Percentiles rank a stretch among this genome's conserved stretches.
Conservation (phyloP, 768 basidiomycete species). For the Porpolomopsis calyptriformis region DNA sequence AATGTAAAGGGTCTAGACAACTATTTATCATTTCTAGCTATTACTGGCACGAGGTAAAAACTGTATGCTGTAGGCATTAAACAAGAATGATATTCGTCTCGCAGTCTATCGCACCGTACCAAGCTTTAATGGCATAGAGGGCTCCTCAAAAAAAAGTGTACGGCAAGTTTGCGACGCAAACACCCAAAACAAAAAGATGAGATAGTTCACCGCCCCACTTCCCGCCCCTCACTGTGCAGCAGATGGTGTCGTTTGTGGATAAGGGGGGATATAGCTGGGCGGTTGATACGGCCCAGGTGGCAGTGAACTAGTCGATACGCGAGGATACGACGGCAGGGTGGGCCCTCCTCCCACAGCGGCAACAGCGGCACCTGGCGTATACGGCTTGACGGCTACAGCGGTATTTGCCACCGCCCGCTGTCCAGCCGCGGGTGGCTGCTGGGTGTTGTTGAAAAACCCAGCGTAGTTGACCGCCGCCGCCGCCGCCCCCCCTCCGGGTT, state of each 20-base stretch:
- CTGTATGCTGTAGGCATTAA: too few species aligned
- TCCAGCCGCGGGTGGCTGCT: conserved; percentile 19
- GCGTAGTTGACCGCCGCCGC: conserved; percentile 23
- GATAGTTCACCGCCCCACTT: not conserved
- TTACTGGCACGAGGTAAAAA: too few species aligned
- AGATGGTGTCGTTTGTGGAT: conserved; percentile 3
- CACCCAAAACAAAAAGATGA: not conserved
- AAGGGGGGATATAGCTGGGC: conserved; percentile 3
- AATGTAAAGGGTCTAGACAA: too few species aligned
- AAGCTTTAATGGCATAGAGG: too few species aligned
- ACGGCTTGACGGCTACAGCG: conserved; percentile 19
- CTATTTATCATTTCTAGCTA: too few species aligned
- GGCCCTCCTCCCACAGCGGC: conserved; percentile 5
- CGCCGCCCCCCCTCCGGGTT: conserved; percentile 23
- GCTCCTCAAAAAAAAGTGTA: too few species aligned
- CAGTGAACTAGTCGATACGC: conserved; percentile 11
- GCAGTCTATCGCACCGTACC: too few species aligned
- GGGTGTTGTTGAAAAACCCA: conserved; percentile 26
- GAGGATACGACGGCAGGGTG: conserved; percentile 22
- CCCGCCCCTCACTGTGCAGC: not conserved
- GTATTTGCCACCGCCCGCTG: conserved; percentile 48
- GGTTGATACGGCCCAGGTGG: conserved; percentile 7
- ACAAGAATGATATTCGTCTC: too few species aligned
- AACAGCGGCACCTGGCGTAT: not conserved
- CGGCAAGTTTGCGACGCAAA: conserved; percentile 1